Conservation (phyloP, 2,329 filamentous ascomycete genomes). For the Ophiosphaerella korrae region DNA sequence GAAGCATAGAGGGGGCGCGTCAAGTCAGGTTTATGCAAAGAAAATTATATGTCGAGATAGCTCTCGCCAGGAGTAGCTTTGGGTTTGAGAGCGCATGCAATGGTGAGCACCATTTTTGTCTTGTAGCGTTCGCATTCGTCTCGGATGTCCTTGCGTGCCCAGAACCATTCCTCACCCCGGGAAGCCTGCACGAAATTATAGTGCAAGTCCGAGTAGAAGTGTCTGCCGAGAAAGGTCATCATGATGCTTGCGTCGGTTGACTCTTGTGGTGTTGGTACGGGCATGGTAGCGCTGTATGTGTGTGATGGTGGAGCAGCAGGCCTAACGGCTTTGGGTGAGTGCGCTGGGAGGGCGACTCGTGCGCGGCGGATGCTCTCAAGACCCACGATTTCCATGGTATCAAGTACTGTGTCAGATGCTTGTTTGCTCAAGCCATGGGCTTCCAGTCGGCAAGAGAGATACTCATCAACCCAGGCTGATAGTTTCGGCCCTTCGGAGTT, state of each 20-base stretch:
- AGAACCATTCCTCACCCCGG: constrained; percentile 35
- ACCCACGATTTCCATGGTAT: constrained; percentile 36
- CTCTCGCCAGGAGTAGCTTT: constrained; percentile 11
- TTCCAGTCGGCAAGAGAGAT: constrained; percentile 26
- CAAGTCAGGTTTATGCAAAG: too few relatives aligned
- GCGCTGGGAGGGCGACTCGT: constrained; percentile 29
- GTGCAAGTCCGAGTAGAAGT: constrained; percentile 33
- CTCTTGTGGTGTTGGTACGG: constrained; percentile 24
- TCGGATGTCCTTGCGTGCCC: constrained; percentile 24
- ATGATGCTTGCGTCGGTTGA: constrained; percentile 25
- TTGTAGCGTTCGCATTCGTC: constrained; percentile 31
- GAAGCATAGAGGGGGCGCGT: too few relatives aligned
- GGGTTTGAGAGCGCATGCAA: constrained; percentile 31
- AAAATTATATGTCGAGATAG: constrained; percentile 23
- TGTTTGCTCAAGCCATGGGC: constrained; percentile 27
- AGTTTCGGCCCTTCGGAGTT: constrained; percentile 28
- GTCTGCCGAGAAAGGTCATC: constrained; percentile 34
- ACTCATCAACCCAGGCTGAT: constrained; percentile 30
- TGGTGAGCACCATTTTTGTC: constrained; percentile 35
- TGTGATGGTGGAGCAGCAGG: constrained; percentile 11
- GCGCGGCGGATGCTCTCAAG: constrained; percentile 34
- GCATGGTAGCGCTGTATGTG: constrained; percentile 7
- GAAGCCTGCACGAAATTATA: constrained; percentile 20
- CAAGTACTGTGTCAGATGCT: constrained; percentile 32
- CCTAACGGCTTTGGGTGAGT: constrained; percentile 14